A percentile compares a stretch with the other conserved stretches of the same genome.
phyloP scores from a whole-genome alignment of 2,329 filamentous ascomycete species.

The Aureobasidium mangrovei region DNA sequence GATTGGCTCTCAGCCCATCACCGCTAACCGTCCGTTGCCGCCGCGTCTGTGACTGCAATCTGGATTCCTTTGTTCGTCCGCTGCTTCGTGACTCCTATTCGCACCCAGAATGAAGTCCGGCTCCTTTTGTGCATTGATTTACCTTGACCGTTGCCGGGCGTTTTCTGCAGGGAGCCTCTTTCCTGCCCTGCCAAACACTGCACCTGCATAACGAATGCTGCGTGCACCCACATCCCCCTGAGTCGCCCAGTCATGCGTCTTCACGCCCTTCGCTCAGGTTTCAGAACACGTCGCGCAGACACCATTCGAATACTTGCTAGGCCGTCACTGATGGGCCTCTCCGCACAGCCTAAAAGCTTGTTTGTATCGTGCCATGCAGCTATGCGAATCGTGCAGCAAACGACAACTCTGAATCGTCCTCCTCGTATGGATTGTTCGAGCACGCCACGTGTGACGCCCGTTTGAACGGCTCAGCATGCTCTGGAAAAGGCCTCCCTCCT shows the following conservation, averaged over 20 bases:
- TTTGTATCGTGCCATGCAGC: constrained; percentile 6
- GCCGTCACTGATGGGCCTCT: background rate
- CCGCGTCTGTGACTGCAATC: background rate
- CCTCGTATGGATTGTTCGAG: constrained; percentile 1
- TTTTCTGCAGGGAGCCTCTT: constrained; percentile 7
- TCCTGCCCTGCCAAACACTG: background rate
- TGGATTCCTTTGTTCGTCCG: constrained; percentile 4
- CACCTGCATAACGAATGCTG: constrained; percentile 3
- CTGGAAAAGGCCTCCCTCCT: background rate
- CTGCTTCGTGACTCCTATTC: constrained; percentile 6
- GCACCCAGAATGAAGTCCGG: background rate
- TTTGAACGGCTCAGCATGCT: constrained; percentile 10
- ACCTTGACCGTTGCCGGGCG: background rate
- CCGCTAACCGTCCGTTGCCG: background rate
- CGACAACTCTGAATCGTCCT: background rate
- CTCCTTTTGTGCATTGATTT: background rate
- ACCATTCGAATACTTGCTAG: constrained; percentile 3
- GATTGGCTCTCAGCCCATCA: background rate
- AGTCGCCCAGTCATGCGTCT: constrained; percentile 8
- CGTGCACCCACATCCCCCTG: constrained; percentile 13
- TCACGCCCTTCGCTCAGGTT: constrained; percentile 3
- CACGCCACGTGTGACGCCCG: constrained; percentile 14
- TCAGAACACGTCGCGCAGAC: constrained; percentile 2
- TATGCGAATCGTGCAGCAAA: constrained; percentile 13
- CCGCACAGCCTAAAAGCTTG: constrained; percentile 13